A percentile compares a stretch with the other conserved stretches of the same genome.
These are phyloP conservation scores for Lumnitzera littorea DNA, from an alignment of 345 rosid genomes.

Conservation along the genomic window DNA sequence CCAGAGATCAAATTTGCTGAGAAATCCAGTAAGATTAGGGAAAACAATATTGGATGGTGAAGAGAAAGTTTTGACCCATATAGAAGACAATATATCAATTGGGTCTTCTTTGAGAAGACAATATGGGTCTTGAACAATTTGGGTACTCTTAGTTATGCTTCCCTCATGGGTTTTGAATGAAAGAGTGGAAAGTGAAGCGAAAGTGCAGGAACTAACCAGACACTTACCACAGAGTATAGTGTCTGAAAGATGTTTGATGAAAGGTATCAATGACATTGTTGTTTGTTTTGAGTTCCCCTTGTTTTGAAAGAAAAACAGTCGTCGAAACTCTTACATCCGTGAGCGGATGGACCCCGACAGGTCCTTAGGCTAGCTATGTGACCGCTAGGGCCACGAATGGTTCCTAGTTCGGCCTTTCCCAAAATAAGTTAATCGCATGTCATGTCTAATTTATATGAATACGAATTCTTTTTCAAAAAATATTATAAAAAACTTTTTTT, in stretches of 20 bases:
- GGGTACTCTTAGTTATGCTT: background rate
- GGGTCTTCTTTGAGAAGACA: constrained; percentile 82
- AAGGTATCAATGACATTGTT: constrained; percentile 39
- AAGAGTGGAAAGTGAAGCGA: constrained; percentile 28
- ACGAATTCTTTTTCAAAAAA: no score
- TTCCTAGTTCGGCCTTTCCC: no score
- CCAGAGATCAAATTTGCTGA: constrained; percentile 89
- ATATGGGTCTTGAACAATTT: constrained; percentile 31
- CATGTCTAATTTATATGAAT: no score
- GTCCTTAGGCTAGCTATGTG: no score
- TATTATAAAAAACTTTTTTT: no score
- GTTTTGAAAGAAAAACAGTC: no score
- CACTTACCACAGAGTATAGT: constrained; percentile 10
- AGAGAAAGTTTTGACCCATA: constrained; percentile 94
- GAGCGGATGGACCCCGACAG: no score
- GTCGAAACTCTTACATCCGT: no score
- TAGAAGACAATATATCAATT: constrained; percentile 57
- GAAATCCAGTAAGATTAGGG: constrained; percentile 75
- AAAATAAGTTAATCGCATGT: no score
- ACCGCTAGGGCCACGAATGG: no score
- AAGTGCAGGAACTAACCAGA: constrained; percentile 4
- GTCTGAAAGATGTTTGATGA: constrained; percentile 43
- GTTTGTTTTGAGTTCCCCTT: background rate
- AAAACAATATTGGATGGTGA: constrained; percentile 43
- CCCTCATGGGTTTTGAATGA: constrained; percentile 7